Evolutionary conservation across 768 basidiomycete species (phyloP).

Genomic region (Nevesoporus exiguus): DNA sequence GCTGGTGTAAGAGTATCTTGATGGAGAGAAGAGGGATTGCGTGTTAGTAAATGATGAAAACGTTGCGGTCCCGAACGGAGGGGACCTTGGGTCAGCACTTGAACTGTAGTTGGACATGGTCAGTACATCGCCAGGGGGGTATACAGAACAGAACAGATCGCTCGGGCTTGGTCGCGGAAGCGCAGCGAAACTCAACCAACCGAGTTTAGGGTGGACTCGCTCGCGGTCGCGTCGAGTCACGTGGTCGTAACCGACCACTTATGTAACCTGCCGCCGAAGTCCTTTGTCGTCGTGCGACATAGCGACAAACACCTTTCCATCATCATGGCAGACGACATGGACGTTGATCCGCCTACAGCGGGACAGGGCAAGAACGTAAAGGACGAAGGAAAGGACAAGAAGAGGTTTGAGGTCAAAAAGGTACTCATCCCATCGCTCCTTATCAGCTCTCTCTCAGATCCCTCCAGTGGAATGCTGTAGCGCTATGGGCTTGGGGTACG

Average conservation of each 20-base stretch:
- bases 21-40: slow-evolving; percentile 55
- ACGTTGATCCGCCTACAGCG: slow-evolving; percentile 53
- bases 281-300: background rate
- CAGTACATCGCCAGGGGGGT: slow-evolving; percentile 28
- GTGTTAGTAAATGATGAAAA: slow-evolving; percentile 51
- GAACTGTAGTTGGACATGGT: slow-evolving; percentile 40
- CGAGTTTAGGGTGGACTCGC: slow-evolving; percentile 37
- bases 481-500: slow-evolving; percentile 98
- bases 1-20: slow-evolving; percentile 54
- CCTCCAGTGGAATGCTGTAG: slow-evolving; percentile 93
- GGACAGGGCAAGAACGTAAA: slow-evolving; percentile 44
- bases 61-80: slow-evolving; percentile 57
- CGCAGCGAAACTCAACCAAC: slow-evolving; percentile 30
- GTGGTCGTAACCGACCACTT: slow-evolving; percentile 24
- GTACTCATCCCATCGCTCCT: slow-evolving; percentile 38
- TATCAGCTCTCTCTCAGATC: background rate
- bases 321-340: slow-evolving; percentile 58
- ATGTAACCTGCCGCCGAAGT: slow-evolving; percentile 9
- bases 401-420: slow-evolving; percentile 99
- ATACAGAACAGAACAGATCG: slow-evolving; percentile 3
- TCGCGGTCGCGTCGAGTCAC: slow-evolving; percentile 40
- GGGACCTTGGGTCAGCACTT: slow-evolving; percentile 53
- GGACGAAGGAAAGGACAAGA: slow-evolving; percentile 66
- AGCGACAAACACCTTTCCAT: background rate
- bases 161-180: background rate